These are phyloP conservation scores for Fusarium xyrophilum DNA, from an alignment of 2,329 filamentous ascomycete species.

Conservation along the genomic window DNA sequence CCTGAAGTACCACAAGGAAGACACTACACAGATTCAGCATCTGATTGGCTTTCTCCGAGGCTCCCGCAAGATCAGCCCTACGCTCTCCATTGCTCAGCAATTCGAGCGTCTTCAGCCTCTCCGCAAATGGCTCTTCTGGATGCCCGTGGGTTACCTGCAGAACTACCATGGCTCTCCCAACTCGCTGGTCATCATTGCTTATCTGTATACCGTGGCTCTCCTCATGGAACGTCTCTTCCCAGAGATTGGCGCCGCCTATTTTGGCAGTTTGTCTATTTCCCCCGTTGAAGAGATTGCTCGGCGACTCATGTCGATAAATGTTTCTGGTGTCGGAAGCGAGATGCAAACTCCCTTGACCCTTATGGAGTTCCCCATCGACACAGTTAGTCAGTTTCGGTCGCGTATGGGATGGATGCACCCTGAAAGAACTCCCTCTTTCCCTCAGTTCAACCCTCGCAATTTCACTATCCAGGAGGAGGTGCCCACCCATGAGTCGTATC, in stretches of 20 bases:
- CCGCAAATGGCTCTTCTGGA: conserved; percentile 94
- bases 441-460: conserved; percentile 64
- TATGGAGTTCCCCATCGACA: conserved; percentile 76
- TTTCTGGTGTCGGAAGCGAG: conserved; percentile 63
- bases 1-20: conserved; percentile 72
- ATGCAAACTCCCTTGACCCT: conserved; percentile 68
- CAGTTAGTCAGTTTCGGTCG: conserved; percentile 71
- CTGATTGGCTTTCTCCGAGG: conserved; percentile 76
- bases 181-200: conserved; percentile 82
- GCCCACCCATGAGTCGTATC: conserved; percentile 53
- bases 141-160: conserved; percentile 84
- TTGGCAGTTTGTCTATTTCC: conserved; percentile 77
- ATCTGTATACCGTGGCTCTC: conserved; percentile 89
- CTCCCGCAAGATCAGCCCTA: conserved; percentile 72
- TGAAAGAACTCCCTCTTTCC: conserved; percentile 65
- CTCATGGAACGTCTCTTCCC: conserved; percentile 91
- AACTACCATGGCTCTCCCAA: conserved; percentile 77
- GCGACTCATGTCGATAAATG: conserved; percentile 73
- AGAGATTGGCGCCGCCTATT: conserved; percentile 88
- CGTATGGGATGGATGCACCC: conserved; percentile 73
- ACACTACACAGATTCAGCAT: conserved; percentile 72
- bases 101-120: conserved; percentile 90
- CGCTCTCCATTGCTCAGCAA: conserved; percentile 78
- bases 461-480: conserved; percentile 59
- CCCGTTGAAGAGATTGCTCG: conserved; percentile 88